These are phyloP conservation scores for Acer saccharum DNA, from an alignment of 345 rosid species.

Conservation along the genomic window DNA sequence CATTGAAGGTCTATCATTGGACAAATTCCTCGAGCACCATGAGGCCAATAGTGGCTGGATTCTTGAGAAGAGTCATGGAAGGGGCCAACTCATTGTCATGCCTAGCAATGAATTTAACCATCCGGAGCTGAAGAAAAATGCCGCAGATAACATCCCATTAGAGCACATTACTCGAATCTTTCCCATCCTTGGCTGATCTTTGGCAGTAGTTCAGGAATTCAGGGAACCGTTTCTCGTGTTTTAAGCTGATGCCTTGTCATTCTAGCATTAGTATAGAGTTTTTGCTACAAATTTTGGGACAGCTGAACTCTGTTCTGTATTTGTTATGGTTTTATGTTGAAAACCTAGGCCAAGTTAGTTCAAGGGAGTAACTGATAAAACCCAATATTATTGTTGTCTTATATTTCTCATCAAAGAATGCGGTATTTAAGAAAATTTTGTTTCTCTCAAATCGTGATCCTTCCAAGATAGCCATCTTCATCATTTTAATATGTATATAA, in stretches of 20 bases:
- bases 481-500: too few species aligned
- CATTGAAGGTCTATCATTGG: slow-evolving; percentile 78
- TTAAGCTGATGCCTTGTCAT: neutral
- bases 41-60: slow-evolving; percentile 68
- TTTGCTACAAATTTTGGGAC: slow-evolving; percentile 5
- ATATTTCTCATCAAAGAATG: neutral
- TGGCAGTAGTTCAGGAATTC: neutral
- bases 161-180: slow-evolving; percentile 88
- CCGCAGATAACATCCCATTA: slow-evolving; percentile 65
- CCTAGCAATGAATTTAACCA: slow-evolving; percentile 78
- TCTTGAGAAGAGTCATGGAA: slow-evolving; percentile 69
- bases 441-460: neutral
- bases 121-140: slow-evolving; percentile 81
- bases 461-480: too few species aligned
- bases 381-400: neutral
- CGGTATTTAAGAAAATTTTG: neutral
- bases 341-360: neutral
- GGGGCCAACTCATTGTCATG: slow-evolving; percentile 54
- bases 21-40: slow-evolving; percentile 83
- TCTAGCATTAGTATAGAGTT: neutral
- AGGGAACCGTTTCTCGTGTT: neutral
- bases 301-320: neutral
- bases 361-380: neutral
- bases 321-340: slow-evolving; percentile 4
- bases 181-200: slow-evolving; percentile 78